Base-by-base conservation (phyloP, 441 rosid species). In the Euphorbia celastroides region DNA sequence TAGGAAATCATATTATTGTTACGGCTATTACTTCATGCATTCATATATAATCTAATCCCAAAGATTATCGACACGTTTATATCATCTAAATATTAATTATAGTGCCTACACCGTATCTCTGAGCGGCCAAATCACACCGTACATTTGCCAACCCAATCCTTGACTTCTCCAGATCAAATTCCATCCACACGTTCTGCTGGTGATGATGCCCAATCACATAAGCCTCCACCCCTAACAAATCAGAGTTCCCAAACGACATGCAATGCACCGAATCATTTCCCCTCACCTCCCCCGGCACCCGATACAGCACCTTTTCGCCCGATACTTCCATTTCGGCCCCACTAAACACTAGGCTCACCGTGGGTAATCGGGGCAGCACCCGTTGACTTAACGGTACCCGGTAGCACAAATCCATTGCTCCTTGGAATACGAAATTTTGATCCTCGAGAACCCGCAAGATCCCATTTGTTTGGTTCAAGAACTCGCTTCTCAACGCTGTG, bases 121-220 rank as follows among this genome's bases (percentile, higher is more conserved):
- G 87, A 73, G 86, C 84, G 10, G 90, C 93, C 65, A 84, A 46
- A 72, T 92, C 96, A 68, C 98, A 92, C 70, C 79, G 81, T 20
- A 84, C 82, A 2, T 75, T 81, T 36, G 93, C 95, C 60, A 88
- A 71, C 14, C 98, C 95, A 58, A 92, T 88, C 76, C 96, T 71
- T 31, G 95, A 92, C 70, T 79, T 84, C 44, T 82, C 60, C 2
- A 92, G 82, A 79, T 92, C 98, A 75, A 86, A 92, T 71, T 92
- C 96, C 78, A 92, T 86, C 98, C 95, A 92, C 74, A 86, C 74
- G 59, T 92, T 89, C 51, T 89, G 96, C 56, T 89, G 98, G 60
- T 92, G 98, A 65, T 89, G 95, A 62, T 92, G 96, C 0, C 98
- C 98, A 60, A 89, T 86, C 75, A 92, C 91, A 63, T 75, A 88